Evolutionary conservation across 1,139 yeast species (phyloP).

Genomic region (Diutina catenulata): DNA sequence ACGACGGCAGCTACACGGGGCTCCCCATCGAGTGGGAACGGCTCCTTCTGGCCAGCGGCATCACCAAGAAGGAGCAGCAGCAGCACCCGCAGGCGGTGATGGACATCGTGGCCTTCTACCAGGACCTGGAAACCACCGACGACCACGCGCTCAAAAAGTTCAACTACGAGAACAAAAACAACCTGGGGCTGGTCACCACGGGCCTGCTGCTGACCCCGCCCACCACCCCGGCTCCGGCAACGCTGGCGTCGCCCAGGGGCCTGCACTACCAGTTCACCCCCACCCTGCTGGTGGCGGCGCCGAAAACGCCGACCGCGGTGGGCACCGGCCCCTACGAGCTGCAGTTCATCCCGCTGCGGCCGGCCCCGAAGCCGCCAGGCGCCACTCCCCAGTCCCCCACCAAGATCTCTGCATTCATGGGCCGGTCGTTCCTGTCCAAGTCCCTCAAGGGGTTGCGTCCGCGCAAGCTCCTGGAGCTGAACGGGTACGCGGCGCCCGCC

Average conservation of each 20-base stretch:
- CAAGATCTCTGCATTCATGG: constrained; percentile 15
- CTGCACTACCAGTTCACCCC: too few relatives aligned
- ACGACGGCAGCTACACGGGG: constrained; percentile 81
- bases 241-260: constrained; percentile 2
- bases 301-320: too few relatives aligned
- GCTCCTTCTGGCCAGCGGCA: constrained; percentile 74
- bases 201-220: constrained; percentile 1
- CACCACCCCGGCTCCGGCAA: not conserved
- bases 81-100: constrained; percentile 90
- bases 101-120: constrained; percentile 85
- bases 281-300: not conserved
- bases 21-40: constrained; percentile 89
- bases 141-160: constrained; percentile 69
- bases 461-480: constrained; percentile 2
- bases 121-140: constrained; percentile 50
- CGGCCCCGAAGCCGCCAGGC: constrained; percentile 50
- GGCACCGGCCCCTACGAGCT: constrained; percentile 7
- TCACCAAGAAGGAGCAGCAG: constrained; percentile 72
- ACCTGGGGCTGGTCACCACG: constrained; percentile 2
- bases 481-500: not conserved
- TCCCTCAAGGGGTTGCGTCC: constrained; percentile 20
- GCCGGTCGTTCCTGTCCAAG: constrained; percentile 27
- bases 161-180: constrained; percentile 14
- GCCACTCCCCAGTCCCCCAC: constrained; percentile 8
- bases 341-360: constrained; percentile 53